phyloP scores from a whole-genome alignment of 2,329 filamentous ascomycete species.

The Magnaporthiopsis incrustans region DNA sequence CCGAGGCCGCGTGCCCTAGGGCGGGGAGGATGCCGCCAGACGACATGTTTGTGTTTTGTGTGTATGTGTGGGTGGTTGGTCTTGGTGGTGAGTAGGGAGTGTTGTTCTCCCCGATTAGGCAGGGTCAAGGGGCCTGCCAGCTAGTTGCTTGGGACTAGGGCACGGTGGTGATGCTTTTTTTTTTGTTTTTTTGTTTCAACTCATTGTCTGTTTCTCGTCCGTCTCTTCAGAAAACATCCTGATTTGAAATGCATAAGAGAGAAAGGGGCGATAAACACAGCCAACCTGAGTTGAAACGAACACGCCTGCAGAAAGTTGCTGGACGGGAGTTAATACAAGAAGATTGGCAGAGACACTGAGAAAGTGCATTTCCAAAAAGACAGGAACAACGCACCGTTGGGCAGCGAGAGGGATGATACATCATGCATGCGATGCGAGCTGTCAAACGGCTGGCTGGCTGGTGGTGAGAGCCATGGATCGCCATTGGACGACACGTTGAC shows the following conservation, averaged over 20 bases:
- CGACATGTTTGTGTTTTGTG: background rate
- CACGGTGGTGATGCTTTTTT: background rate
- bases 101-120: background rate
- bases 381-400: background rate
- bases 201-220: background rate
- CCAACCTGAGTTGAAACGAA: background rate
- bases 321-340: background rate
- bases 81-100: background rate
- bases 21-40: constrained; percentile 49
- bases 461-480: too few species aligned
- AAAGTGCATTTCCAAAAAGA: background rate
- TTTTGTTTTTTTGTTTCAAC: background rate
- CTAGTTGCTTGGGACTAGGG: background rate
- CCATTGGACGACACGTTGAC: background rate
- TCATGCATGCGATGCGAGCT: background rate
- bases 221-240: background rate
- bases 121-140: too few species aligned
- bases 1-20: constrained; percentile 73
- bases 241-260: background rate
- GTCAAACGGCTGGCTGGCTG: background rate
- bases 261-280: background rate
- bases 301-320: background rate
- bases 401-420: background rate
- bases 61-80: background rate
- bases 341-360: too few species aligned